Percentiles rank a stretch among this genome's conserved stretches.
These are phyloP conservation scores for Moniliella sp. DNA, from an alignment of 1,284 basidiomycete genomes.

Conservation along the genomic window DNA sequence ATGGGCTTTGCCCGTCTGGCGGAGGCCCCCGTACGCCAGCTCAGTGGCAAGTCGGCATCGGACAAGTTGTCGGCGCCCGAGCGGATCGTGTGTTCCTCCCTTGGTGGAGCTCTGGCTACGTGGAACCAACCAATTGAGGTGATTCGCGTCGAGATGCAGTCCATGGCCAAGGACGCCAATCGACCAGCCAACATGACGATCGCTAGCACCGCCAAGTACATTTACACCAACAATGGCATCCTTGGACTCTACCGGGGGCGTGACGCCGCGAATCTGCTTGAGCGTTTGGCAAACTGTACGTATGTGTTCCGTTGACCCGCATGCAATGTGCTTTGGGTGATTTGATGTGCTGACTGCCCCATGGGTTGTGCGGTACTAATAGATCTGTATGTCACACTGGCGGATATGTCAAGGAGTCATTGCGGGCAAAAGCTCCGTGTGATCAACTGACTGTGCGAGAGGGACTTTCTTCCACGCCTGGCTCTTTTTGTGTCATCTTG, in stretches of 20 bases:
- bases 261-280: conserved; percentile 81
- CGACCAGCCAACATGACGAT: conserved; percentile 74
- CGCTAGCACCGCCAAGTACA: conserved; percentile 62
- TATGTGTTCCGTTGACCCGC: conserved; percentile 6
- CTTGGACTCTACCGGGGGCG: conserved; percentile 93
- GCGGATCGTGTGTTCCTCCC: conserved; percentile 68
- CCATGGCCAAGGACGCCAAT: conserved; percentile 68
- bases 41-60: conserved; percentile 50
- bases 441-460: no score
- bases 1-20: conserved; percentile 92
- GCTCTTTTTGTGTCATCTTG: no score
- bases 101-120: conserved; percentile 77
- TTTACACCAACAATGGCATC: conserved; percentile 88
- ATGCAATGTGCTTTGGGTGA: background rate
- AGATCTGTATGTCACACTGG: conserved; percentile 83
- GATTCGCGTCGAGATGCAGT: conserved; percentile 91
- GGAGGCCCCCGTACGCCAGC: conserved; percentile 55
- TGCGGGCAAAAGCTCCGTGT: no score
- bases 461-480: no score
- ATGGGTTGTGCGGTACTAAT: no score
- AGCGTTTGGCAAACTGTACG: conserved; percentile 84
- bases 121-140: conserved; percentile 99
- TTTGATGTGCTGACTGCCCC: background rate
- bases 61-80: conserved; percentile 58
- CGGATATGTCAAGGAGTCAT: conserved; percentile 56